Evolutionary conservation across 139 green algal genomes (phyloP).

Genomic region (Ettlia oleoabundans): DNA sequence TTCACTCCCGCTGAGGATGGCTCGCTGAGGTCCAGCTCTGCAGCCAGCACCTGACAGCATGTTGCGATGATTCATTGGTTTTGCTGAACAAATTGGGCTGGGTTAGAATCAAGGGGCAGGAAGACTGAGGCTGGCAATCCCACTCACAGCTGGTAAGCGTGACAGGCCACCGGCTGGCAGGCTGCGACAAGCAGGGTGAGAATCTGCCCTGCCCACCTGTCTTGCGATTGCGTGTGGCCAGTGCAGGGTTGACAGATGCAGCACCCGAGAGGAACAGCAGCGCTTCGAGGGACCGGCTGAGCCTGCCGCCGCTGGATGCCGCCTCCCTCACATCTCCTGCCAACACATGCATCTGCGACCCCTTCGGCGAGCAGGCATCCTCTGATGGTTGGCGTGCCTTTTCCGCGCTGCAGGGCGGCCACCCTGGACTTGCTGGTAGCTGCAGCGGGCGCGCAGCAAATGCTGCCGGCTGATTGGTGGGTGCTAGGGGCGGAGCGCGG

Average conservation of each 20-base stretch:
- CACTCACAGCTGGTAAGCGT: too few relatives aligned
- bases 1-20: neutral
- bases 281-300: neutral
- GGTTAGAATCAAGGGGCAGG: too few relatives aligned
- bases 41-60: too few relatives aligned
- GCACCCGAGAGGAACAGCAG: conserved; percentile 1
- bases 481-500: neutral
- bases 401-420: neutral
- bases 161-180: too few relatives aligned
- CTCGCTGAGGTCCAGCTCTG: conserved; percentile 22
- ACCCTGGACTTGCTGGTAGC: conserved; percentile 1
- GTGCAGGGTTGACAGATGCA: neutral
- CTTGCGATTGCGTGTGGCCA: conserved; percentile 25
- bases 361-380: neutral
- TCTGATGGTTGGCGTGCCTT: neutral
- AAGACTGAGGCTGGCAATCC: too few relatives aligned
- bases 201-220: conserved; percentile 5
- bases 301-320: neutral
- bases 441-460: too few relatives aligned
- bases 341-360: neutral
- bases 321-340: conserved; percentile 3
- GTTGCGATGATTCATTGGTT: too few relatives aligned
- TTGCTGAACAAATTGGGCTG: too few relatives aligned
- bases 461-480: neutral
- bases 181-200: neutral